These are phyloP conservation scores for Triticum turgidum DNA, from an alignment of 176 grass and related monocot species.

Conservation along the genomic window DNA sequence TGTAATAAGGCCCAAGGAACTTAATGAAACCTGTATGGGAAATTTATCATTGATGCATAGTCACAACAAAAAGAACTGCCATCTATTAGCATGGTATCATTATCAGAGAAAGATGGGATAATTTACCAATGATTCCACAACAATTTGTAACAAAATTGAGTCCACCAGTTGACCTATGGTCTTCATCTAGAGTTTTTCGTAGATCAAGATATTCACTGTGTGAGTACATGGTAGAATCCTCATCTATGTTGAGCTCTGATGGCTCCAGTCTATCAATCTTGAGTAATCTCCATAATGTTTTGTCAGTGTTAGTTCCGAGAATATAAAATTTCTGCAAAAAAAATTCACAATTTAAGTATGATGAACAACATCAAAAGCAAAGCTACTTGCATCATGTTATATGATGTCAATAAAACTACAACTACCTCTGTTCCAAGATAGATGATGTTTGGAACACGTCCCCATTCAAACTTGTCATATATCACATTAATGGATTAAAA, in stretches of 20 bases:
- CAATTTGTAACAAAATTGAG: slow-evolving; percentile 88
- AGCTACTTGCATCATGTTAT: slow-evolving; percentile 1
- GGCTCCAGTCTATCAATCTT: slow-evolving; percentile 87
- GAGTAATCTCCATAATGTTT: slow-evolving; percentile 73
- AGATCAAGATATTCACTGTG: slow-evolving; percentile 63
- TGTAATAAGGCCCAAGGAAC: slow-evolving; percentile 96
- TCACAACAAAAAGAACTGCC: slow-evolving; percentile 4
- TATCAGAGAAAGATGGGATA: slow-evolving; percentile 14
- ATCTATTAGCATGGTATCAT: not conserved
- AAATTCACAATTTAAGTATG: slow-evolving; percentile 3
- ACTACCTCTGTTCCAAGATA: not conserved
- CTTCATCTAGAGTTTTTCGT: slow-evolving; percentile 69
- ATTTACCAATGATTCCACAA: slow-evolving; percentile 83
- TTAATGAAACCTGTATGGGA: slow-evolving; percentile 76
- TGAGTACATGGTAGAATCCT: slow-evolving; percentile 58
- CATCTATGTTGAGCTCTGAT: slow-evolving; percentile 72
- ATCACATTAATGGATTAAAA: not conserved
- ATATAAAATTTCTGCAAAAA: slow-evolving; percentile 87
- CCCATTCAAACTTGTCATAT: not conserved
- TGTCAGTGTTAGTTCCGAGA: slow-evolving; percentile 73
- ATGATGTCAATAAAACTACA: not conserved
- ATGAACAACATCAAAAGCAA: slow-evolving; percentile 9
- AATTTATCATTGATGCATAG: not conserved
- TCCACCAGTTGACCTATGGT: slow-evolving; percentile 72
- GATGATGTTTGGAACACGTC: not conserved